Evolutionary conservation across 2,329 filamentous ascomycete genomes (phyloP), one percentile per base, ranked within the genome.

Genomic region (Aspergillus sp.): DNA sequence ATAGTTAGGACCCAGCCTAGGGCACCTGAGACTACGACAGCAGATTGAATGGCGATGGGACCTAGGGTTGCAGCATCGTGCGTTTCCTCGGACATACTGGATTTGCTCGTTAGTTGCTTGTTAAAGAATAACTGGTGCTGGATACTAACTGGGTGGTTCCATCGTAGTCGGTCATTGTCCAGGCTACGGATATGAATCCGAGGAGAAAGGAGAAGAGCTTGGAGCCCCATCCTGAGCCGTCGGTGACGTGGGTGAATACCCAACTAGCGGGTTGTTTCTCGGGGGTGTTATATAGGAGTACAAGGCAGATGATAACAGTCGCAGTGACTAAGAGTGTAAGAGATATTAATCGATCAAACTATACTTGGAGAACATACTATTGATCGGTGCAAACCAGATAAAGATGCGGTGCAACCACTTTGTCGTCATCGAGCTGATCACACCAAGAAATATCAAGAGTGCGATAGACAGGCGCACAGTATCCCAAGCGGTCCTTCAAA

Each of bases 111-210:
- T 44, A 50, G 45, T 11, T 21, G 14, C 19, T 17, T 21, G 25
- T 48, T 3, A 35, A 23, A 11, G 11, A 23, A 14, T 3, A 41
- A 12, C 9, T 23, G 37, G n/a, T 21, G 15, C 23, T 12, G 23
- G 17, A 12, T 49, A 72, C 78, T 69, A 73, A 83, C 81, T 88
- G 86, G 6, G 85, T 87, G 11, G 86, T 88, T 46, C 82, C 85
- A 64, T 88, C 85, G 67, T 87, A 88, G 67, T 87, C 85, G 6
- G 85, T 88, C 85, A 88, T 87, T n/a, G 84, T 86, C 72, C 73
- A 77, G 43, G 73, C 72, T 8, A 77, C 72, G 11, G 67, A 69
- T 44, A 77, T 74, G 50, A 76, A 83, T 56, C 83, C 84, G 6
- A 88, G 75, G 9, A 88, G 76, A 63, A 87, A 88, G 0, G 85